phyloP scores from a whole-genome alignment of 2,329 filamentous ascomycete genomes.

The Aureobasidium leucospermi region DNA sequence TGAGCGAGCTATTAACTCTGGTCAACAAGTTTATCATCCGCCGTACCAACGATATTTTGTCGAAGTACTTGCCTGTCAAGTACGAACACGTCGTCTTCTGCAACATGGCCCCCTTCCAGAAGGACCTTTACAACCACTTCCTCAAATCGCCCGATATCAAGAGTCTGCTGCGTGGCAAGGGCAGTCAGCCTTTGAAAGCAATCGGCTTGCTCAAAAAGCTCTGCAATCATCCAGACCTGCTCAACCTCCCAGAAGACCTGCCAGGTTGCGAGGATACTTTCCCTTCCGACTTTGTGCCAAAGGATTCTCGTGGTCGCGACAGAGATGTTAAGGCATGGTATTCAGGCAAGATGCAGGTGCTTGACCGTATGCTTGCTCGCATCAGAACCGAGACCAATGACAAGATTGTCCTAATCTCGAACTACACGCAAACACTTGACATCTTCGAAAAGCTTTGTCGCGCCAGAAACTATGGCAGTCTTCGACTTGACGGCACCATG shows the following conservation, averaged over 20 bases:
- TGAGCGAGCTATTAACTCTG: conserved; percentile 69
- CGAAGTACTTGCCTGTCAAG: conserved; percentile 95
- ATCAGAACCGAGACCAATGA: conserved; percentile 96
- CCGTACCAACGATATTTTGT: conserved; percentile 93
- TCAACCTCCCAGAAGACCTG: conserved; percentile 74
- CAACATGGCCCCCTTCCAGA: conserved; percentile 85
- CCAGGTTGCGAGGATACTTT: conserved; percentile 77
- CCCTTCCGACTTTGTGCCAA: conserved; percentile 82
- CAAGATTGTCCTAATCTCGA: conserved; percentile 98
- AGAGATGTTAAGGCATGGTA: conserved; percentile 93
- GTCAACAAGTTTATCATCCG: conserved; percentile 99
- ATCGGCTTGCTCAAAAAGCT: conserved; percentile 97
- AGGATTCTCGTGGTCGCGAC: conserved; percentile 79
- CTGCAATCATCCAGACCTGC: conserved; percentile 92
- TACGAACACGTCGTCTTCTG: conserved; percentile 99
- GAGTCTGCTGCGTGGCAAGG: conserved; percentile 82
- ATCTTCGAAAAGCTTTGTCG: conserved; percentile 89
- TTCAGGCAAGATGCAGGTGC: conserved; percentile 94
- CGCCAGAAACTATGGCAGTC: conserved; percentile 70
- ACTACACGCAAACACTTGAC: conserved; percentile 94
- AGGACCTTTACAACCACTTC: conserved; percentile 93
- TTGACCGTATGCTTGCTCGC: conserved; percentile 89
- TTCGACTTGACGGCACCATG: conserved; percentile 95
- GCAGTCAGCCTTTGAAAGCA: conserved; percentile 90
- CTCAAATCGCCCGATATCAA: conserved; percentile 94